phyloP scores from a whole-genome alignment of 805 yeast genomes.

The Ogataea parapolymorpha region DNA sequence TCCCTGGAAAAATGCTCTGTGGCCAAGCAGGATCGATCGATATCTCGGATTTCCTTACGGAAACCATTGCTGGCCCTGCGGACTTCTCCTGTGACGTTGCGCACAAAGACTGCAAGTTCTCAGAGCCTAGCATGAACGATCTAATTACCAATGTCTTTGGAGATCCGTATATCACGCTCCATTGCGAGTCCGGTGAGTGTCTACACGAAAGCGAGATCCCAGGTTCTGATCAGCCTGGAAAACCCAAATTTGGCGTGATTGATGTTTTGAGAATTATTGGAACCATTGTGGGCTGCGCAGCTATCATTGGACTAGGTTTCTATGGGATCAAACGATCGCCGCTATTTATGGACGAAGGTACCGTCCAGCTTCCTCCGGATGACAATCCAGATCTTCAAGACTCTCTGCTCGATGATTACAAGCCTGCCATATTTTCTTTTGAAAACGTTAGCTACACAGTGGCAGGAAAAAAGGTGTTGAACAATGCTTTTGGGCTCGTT shows the following conservation, averaged over 20 bases:
- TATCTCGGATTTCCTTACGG: slow-evolving; percentile 85
- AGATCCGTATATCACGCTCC: slow-evolving; percentile 81
- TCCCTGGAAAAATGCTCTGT: slow-evolving; percentile 90
- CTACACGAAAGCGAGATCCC: slow-evolving; percentile 90
- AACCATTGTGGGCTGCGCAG: slow-evolving; percentile 41
- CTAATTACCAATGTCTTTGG: slow-evolving; percentile 89
- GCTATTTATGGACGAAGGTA: slow-evolving; percentile 42
- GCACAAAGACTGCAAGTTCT: slow-evolving; percentile 64
- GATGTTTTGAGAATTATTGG: slow-evolving; percentile 46
- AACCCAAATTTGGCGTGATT: slow-evolving; percentile 40
- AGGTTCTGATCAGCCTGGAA: slow-evolving; percentile 72
- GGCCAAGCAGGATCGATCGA: slow-evolving; percentile 94
- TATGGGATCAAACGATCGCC: slow-evolving; percentile 59
- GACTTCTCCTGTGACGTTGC: slow-evolving; percentile 76
- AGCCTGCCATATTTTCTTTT: slow-evolving; percentile 74
- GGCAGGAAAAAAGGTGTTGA: slow-evolving; percentile 52
- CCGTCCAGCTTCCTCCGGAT: slow-evolving; percentile 24
- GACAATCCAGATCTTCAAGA: slow-evolving; percentile 35
- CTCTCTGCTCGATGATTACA: slow-evolving; percentile 45
- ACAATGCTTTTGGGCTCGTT: slow-evolving; percentile 68
- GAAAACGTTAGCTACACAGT: slow-evolving; percentile 63
- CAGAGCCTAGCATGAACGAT: slow-evolving; percentile 96
- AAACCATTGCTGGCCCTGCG: slow-evolving; percentile 91
- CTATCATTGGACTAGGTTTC: slow-evolving; percentile 40
- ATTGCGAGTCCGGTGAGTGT: slow-evolving; percentile 88